A percentile compares a stretch with the other conserved stretches of the same genome.
Evolutionary conservation across 2,329 filamentous ascomycete species (phyloP).

Genomic region (Juglanconis oblonga): DNA sequence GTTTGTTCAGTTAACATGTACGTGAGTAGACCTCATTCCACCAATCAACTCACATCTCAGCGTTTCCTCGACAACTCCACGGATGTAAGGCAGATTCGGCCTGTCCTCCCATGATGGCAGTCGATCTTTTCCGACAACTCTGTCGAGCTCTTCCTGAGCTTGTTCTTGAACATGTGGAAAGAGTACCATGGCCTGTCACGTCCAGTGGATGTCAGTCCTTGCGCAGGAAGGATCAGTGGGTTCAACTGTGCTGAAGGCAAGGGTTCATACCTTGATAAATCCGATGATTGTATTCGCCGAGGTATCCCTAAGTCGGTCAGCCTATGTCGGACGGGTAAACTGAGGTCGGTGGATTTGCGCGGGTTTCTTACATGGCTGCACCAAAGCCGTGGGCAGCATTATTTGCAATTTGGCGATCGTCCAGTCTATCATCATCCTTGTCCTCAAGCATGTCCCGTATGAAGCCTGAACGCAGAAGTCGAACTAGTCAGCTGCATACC

Average conservation of each 20-base stretch:
- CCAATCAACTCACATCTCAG: background rate
- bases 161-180: background rate
- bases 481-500: background rate
- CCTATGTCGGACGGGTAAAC: background rate
- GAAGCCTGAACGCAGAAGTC: background rate
- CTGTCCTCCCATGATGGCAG: background rate
- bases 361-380: background rate
- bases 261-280: background rate
- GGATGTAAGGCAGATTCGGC: background rate
- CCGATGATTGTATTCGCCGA: conserved; percentile 1
- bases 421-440: conserved; percentile 1
- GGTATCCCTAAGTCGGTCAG: background rate
- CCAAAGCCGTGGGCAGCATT: conserved; percentile 1
- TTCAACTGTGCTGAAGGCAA: background rate
- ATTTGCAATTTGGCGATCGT: background rate
- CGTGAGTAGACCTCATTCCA: too few relatives aligned
- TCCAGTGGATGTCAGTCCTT: too few relatives aligned
- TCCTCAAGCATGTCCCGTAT: background rate
- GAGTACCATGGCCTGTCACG: background rate
- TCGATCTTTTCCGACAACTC: background rate
- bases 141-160: background rate
- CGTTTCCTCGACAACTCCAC: background rate
- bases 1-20: background rate
- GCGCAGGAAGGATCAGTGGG: background rate
- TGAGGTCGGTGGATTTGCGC: too few relatives aligned